phyloP scores from a whole-genome alignment of 2,329 filamentous ascomycete species.

The Pseudocercospora vitis region DNA sequence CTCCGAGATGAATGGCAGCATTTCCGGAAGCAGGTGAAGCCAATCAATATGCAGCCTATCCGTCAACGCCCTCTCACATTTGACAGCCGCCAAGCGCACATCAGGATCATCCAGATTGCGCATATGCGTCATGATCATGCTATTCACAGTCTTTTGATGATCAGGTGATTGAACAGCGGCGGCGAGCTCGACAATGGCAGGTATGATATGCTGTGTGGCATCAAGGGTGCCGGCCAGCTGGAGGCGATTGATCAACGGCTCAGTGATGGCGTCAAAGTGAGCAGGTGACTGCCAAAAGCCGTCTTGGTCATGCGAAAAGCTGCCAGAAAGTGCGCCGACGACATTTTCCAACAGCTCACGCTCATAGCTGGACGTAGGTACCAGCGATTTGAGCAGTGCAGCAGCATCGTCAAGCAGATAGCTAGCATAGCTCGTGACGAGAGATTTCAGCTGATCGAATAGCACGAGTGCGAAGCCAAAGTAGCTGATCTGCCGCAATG shows the following conservation, averaged over 20 bases:
- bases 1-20: constrained; percentile 94
- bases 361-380: constrained; percentile 48
- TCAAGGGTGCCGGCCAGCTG: constrained; percentile 47
- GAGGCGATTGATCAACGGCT: constrained; percentile 66
- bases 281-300: constrained; percentile 92
- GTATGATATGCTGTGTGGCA: constrained; percentile 57
- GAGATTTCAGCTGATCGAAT: constrained; percentile 84
- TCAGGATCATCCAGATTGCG: constrained; percentile 68
- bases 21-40: constrained; percentile 87
- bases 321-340: constrained; percentile 69
- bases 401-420: constrained; percentile 78
- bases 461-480: constrained; percentile 79
- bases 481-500: constrained; percentile 68
- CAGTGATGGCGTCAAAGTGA: constrained; percentile 74
- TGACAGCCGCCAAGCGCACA: constrained; percentile 78
- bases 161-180: constrained; percentile 78
- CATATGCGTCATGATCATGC: constrained; percentile 72
- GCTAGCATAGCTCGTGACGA: constrained; percentile 87
- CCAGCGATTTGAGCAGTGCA: constrained; percentile 54
- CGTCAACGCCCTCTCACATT: constrained; percentile 69
- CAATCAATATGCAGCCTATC: constrained; percentile 86
- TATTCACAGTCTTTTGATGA: constrained; percentile 88
- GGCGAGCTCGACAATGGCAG: constrained; percentile 77
- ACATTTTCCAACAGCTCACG: constrained; percentile 68
- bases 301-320: constrained; percentile 87